Evolutionary conservation across 441 rosid genomes (phyloP).

Genomic region (Mallotus repandus): DNA sequence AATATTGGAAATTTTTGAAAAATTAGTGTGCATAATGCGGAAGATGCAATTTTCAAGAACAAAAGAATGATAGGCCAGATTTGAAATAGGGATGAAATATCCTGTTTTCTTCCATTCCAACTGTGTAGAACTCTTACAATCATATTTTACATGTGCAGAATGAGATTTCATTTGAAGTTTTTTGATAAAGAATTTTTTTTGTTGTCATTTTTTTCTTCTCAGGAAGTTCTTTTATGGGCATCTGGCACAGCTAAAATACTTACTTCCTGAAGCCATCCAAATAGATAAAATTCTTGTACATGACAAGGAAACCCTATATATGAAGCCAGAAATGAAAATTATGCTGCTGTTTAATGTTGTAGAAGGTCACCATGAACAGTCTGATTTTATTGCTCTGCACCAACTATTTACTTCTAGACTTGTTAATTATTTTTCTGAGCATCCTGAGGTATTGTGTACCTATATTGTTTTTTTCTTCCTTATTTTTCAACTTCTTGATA

Average conservation of each 20-base stretch:
- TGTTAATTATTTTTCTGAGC: constrained; percentile 23
- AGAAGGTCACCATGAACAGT: constrained; percentile 36
- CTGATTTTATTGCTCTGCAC: constrained; percentile 38
- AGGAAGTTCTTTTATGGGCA: constrained; percentile 41
- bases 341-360: constrained; percentile 34
- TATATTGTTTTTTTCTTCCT: neutral
- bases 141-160: neutral
- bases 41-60: neutral
- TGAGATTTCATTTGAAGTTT: neutral
- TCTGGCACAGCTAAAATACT: constrained; percentile 49
- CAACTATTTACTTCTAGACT: constrained; percentile 40
- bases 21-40: neutral
- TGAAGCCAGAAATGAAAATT: constrained; percentile 47
- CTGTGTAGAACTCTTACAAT: neutral
- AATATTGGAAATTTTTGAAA: neutral
- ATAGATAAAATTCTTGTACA: constrained; percentile 44
- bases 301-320: constrained; percentile 43
- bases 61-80: neutral
- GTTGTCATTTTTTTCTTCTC: constrained; percentile 16
- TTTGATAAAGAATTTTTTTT: neutral
- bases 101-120: neutral
- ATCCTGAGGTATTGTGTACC: constrained; percentile 42
- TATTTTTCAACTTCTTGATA: neutral
- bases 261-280: constrained; percentile 48
- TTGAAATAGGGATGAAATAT: neutral